Conservation (phyloP, 768 basidiomycete genomes). For the Rhizopogon rudus region DNA sequence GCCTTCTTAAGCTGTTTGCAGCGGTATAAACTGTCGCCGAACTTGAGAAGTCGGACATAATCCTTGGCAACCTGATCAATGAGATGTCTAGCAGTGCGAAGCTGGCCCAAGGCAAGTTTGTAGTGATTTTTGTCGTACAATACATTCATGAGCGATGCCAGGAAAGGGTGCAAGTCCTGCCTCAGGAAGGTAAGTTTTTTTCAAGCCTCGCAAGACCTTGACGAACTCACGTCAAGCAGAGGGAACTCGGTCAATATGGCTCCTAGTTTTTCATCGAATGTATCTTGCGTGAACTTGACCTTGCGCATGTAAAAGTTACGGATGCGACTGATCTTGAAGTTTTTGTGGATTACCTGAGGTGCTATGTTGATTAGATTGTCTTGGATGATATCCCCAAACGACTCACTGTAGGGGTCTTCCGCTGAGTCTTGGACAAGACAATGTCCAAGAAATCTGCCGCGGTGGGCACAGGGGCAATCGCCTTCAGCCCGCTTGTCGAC, state of each 20-base stretch:
- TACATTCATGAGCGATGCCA: conserved; percentile 94
- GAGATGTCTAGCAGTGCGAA: conserved; percentile 91
- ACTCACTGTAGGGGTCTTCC: conserved; percentile 91
- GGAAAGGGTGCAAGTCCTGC: conserved; percentile 92
- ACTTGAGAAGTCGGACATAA: conserved; percentile 94
- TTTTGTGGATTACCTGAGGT: conserved; percentile 91
- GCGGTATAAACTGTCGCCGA: conserved; percentile 95
- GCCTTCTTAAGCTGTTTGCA: conserved; percentile 99
- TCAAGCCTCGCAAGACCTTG: neutral
- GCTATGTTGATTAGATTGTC: neutral
- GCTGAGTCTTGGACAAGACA: conserved; percentile 88
- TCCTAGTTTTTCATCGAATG: conserved; percentile 92
- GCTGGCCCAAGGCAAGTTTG: conserved; percentile 96
- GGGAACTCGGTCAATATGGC: conserved; percentile 96
- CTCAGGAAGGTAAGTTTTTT: conserved; percentile 5
- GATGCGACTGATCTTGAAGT: conserved; percentile 99
- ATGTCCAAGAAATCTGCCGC: conserved; percentile 94
- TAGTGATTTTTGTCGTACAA: conserved; percentile 99
- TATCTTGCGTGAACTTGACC: conserved; percentile 97
- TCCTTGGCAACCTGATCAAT: conserved; percentile 98
- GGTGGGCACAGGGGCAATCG: conserved; percentile 97
- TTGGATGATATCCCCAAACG: neutral
- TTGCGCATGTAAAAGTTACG: conserved; percentile 99
- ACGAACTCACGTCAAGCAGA: conserved; percentile 80
- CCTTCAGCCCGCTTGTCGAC: conserved; percentile 91